Evolutionary conservation across 2,329 filamentous ascomycete species (phyloP), one percentile per base, ranked within the genome.

Genomic region (Neofusicoccum parvum): DNA sequence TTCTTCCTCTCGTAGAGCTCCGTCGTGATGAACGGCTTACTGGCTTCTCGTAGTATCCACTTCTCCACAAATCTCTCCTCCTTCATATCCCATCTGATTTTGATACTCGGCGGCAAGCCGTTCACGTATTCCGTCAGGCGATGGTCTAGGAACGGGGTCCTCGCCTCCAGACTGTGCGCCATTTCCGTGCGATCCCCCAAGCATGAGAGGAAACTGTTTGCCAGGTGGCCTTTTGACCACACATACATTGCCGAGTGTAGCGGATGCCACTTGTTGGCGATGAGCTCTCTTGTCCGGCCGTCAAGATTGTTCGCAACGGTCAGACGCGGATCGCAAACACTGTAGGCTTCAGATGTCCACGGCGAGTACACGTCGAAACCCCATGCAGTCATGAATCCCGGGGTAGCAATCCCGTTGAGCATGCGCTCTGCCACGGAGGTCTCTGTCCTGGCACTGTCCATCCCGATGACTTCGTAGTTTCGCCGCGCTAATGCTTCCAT

Each of bases 1-100:
- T 86, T 86, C 67, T 74, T 80, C 10, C 81, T 74, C 36, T 76
- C 72, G 70, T 85, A 86, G 4, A 86, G 70, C 72, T 86, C 84
- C 14, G 81, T 73, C 0, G 83, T 83, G 65, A 86, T 79, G 68
- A 81, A 86, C 2, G 83, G 82, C 65, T 77, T 79, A 20, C 75
- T 77, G 0, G 83, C 84, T 68, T 86, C 80, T 3, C 82, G 79
- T 1, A 86, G 76, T 34, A 86, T 80, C 77, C 80, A 83, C 67
- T 86, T 85, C 72, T 85, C 82, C 1, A 70, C n/a, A 36, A 63
- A 63, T 11, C 32, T 39, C 12, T 66, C 46, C n/a, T 67, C 65
- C 27, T 64, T 65, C 1, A 65, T 45, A 39, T 74, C 70, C 67
- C 72, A 80, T 9, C 71, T 67, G 17, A 81, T 72, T 65, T 79